A percentile compares a stretch with the other conserved stretches of the same genome.
phyloP scores from a whole-genome alignment of 2,329 filamentous ascomycete species.

The Aureobasidium sp. region DNA sequence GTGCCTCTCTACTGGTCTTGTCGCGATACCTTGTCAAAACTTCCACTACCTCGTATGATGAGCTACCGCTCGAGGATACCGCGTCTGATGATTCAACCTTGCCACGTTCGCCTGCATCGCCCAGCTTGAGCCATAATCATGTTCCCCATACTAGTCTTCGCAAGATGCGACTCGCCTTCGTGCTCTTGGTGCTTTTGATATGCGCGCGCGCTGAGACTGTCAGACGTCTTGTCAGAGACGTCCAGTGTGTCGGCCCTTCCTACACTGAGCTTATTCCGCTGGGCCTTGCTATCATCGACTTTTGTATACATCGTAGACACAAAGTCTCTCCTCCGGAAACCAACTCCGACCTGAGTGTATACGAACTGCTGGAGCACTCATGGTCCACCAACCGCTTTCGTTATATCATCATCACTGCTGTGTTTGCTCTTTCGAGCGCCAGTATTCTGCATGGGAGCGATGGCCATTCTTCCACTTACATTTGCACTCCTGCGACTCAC shows the following conservation, averaged over 20 bases:
- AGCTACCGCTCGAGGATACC: constrained; percentile 23
- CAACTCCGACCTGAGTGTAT: constrained; percentile 20
- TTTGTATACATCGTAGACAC: constrained; percentile 17
- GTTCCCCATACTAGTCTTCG: constrained; percentile 19
- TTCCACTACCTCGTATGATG: constrained; percentile 16
- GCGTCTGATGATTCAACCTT: neutral
- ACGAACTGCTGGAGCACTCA: constrained; percentile 24
- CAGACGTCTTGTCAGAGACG: constrained; percentile 31
- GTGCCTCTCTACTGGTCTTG: constrained; percentile 29
- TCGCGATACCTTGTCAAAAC: constrained; percentile 24
- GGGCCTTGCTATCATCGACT: constrained; percentile 21
- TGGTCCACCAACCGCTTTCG: constrained; percentile 28
- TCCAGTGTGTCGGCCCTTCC: constrained; percentile 32
- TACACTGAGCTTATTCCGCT: constrained; percentile 21
- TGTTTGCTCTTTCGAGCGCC: constrained; percentile 32
- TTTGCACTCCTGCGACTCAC: constrained; percentile 36
- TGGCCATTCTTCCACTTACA: constrained; percentile 38
- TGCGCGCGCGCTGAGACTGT: constrained; percentile 30
- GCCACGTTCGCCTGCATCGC: neutral
- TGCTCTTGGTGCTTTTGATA: constrained; percentile 23
- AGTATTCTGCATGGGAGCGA: constrained; percentile 27
- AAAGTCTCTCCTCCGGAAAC: constrained; percentile 13
- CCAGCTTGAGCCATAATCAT: constrained; percentile 14
- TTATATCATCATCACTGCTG: constrained; percentile 30
- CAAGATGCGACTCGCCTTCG: constrained; percentile 20